Percentiles rank a stretch among this genome's conserved stretches.
Conservation (phyloP, 1,284 basidiomycete species). For the Boletus semigastroideus region DNA sequence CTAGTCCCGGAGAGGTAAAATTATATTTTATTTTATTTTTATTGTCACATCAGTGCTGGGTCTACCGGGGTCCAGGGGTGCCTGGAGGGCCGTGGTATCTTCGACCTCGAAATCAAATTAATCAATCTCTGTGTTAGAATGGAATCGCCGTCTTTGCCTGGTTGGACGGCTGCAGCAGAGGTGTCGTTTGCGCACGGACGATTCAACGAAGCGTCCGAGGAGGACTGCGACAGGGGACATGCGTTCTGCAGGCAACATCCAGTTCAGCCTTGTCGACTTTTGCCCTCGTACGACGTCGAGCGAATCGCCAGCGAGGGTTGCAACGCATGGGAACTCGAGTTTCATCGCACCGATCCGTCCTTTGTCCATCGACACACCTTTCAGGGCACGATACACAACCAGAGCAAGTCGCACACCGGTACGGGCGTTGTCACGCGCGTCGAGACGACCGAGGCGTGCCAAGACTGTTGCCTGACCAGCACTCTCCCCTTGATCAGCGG, state of each 20-base stretch:
- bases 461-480: conserved; percentile 56
- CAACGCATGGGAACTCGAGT: conserved; percentile 50
- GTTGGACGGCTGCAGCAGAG: conserved; percentile 52
- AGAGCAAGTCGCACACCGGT: conserved; percentile 28
- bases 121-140: too few species aligned
- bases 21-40: too few species aligned
- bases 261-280: conserved; percentile 40
- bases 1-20: too few species aligned
- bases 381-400: conserved; percentile 32
- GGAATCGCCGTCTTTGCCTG: conserved; percentile 34
- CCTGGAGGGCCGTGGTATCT: too few species aligned
- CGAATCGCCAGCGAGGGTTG: conserved; percentile 45
- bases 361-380: conserved; percentile 11
- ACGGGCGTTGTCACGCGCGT: conserved; percentile 37
- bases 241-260: conserved; percentile 47
- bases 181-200: conserved; percentile 45
- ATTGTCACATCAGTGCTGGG: too few species aligned
- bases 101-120: too few species aligned
- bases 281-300: conserved; percentile 51
- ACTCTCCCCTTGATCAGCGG: conserved; percentile 62
- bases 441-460: conserved; percentile 41
- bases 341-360: conserved; percentile 26
- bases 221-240: conserved; percentile 50
- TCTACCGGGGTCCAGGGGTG: too few species aligned
- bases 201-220: conserved; percentile 51